Conservation (phyloP, 208 protist species). For the Trypanosoma rangeli region DNA sequence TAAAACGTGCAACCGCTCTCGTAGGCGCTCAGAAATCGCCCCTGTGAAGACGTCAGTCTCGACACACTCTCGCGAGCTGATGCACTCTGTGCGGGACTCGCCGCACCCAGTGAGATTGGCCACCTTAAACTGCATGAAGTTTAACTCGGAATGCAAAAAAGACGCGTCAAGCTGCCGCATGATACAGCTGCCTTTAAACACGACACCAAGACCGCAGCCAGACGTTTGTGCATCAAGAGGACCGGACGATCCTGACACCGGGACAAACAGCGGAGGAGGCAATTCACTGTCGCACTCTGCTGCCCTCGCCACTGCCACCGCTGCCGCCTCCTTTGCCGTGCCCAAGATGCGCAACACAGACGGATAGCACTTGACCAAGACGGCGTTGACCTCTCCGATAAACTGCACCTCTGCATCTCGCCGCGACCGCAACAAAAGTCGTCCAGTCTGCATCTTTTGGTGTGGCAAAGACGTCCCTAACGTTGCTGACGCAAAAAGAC, state of each 20-base stretch:
- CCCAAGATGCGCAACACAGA: conserved; percentile 16
- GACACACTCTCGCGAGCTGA: conserved; percentile 84
- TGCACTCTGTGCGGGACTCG: conserved; percentile 48
- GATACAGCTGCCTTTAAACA: conserved; percentile 73
- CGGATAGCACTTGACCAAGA: conserved; percentile 42
- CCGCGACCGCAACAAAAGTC: not conserved
- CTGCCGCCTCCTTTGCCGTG: conserved; percentile 1
- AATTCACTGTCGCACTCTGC: not conserved
- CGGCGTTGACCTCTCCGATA: conserved; percentile 54
- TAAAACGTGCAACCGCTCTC: conserved; percentile 41
- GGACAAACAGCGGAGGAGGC: not conserved
- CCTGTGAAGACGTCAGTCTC: conserved; percentile 74
- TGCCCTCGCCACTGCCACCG: not conserved
- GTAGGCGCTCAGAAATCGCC: conserved; percentile 58
- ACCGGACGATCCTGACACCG: not conserved
- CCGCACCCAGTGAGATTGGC: conserved; percentile 61
- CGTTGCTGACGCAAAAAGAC: not conserved
- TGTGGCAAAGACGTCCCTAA: not conserved
- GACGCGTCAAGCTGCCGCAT: conserved; percentile 60
- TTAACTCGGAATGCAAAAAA: conserved; percentile 56
- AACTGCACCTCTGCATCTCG: conserved; percentile 49
- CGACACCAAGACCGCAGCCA: not conserved
- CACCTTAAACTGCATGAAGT: conserved; percentile 68
- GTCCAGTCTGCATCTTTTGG: not conserved
- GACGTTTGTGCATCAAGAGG: not conserved